phyloP scores from a whole-genome alignment of 305 asterid species.

The Andrographis paniculata region DNA sequence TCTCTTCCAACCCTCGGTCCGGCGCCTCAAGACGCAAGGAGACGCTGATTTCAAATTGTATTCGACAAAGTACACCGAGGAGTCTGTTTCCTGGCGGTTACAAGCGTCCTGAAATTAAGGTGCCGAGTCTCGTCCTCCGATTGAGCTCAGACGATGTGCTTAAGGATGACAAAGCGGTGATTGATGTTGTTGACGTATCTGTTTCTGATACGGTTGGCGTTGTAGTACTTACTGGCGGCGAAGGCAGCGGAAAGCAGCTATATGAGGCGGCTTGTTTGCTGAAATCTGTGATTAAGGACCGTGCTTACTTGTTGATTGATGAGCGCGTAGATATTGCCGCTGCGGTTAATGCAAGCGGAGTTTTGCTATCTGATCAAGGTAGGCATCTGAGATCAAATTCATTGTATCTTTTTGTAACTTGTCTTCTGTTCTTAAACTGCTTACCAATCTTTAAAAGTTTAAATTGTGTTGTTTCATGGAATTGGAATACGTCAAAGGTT shows the following conservation, averaged over 20 bases:
- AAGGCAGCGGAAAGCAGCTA: conserved; percentile 55
- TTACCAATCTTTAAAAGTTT: no score
- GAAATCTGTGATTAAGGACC: conserved; percentile 66
- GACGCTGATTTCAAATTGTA: conserved; percentile 20
- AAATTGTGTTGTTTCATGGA: no score
- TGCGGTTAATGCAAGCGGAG: conserved; percentile 85
- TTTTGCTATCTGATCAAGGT: conserved; percentile 95
- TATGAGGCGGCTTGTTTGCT: conserved; percentile 90
- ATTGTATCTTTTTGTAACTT: neutral
- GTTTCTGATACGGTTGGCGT: conserved; percentile 65
- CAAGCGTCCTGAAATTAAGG: conserved; percentile 89
- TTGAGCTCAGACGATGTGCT: conserved; percentile 51
- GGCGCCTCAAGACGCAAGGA: conserved; percentile 17
- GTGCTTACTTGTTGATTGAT: conserved; percentile 78
- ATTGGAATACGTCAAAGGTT: no score
- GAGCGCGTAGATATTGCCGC: conserved; percentile 92
- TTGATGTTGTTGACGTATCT: conserved; percentile 56
- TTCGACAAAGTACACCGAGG: conserved; percentile 42
- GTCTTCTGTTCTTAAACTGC: no score
- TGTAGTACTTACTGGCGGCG: conserved; percentile 62
- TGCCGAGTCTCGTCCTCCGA: conserved; percentile 59
- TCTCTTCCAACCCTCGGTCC: no score
- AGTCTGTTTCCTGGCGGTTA: conserved; percentile 93
- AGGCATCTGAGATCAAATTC: conserved; percentile 1
- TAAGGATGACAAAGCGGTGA: conserved; percentile 30